Base-by-base conservation (phyloP, 495 filamentous ascomycete genomes). In the Diplogelasinospora grovesii region DNA sequence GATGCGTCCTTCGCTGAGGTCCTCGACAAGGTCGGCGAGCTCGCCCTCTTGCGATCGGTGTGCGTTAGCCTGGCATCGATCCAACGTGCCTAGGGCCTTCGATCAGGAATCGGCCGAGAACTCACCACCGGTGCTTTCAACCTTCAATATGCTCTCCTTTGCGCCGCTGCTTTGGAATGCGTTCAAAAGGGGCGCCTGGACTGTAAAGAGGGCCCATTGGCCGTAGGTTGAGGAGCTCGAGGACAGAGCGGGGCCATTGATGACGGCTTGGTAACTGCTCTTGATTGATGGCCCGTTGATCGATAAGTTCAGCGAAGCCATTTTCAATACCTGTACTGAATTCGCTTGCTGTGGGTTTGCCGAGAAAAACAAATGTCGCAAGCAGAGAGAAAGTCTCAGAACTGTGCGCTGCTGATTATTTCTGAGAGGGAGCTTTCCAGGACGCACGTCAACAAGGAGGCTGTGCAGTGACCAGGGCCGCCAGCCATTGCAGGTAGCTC, bases 71-170 rank as follows among this genome's bases (percentile, higher is more conserved):
- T 20, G 23, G 22, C 2, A 22, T 34, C 9, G 22, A 11, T 5
- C 15, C 5, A 5, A 36, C 22, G 15, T n/a, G 39, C 23, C 21
- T 16, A 23, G 8, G 29, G 15, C 16, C 13, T 14, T 15, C n/a
- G 33, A 18, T 9, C 20, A 5, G 22, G 28, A 8, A 22, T 24
- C 26, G 41, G 13, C 11, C 8, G 15, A 11, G 28, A 22, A 68
- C 76, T 59, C 59, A 92, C 87, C 86, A 65, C 89, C 93, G 24
- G 86, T 86, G 50, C 70, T 83, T 55, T 96, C 88, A 25, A 97
- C 89, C 63, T 95, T 97, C 35, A 99, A 64, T 0, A 94, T 78
- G 60, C 92, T 97, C 63, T 96, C 89, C 62, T 95, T 96, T 26
- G 78, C 74, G 15, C 77, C 80, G 30, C 77, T 65, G 58, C 89